Percentiles rank a stretch among this genome's conserved stretches.
Conservation (phyloP, 225 moss, liverwort and hornwort genomes). For the Rhytidiadelphus loreus region DNA sequence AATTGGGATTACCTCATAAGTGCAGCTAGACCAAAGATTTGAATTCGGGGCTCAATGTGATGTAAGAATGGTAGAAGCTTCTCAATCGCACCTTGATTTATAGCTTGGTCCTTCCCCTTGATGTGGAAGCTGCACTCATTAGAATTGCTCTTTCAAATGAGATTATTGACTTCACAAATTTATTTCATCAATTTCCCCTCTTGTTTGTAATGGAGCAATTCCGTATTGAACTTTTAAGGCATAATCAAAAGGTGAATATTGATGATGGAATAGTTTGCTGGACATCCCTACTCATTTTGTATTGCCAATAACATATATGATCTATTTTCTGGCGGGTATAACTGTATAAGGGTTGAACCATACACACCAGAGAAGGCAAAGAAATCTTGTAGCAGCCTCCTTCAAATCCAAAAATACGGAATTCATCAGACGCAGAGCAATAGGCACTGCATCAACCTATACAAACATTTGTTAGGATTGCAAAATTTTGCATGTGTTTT, state of each 20-base stretch:
- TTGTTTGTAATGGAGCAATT: background rate
- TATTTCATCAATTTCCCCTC: background rate
- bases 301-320: background rate
- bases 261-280: background rate
- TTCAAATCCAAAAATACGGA: conserved; percentile 49
- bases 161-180: background rate
- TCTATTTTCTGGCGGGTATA: background rate
- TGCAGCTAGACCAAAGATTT: conserved; percentile 30
- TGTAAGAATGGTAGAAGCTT: conserved; percentile 28
- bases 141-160: background rate
- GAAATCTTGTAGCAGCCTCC: conserved; percentile 64
- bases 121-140: conserved; percentile 27
- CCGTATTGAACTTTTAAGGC: background rate
- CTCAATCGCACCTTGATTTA: conserved; percentile 33
- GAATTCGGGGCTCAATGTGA: conserved; percentile 40
- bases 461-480: background rate
- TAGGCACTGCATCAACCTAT: conserved; percentile 25
- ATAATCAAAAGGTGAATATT: background rate
- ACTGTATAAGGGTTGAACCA: background rate
- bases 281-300: background rate
- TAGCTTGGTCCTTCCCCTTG: conserved; percentile 43
- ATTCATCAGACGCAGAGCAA: conserved; percentile 11
- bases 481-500: background rate
- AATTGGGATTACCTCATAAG: conserved; percentile 39
- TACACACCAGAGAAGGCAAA: conserved; percentile 44